A percentile compares a stretch with the other conserved stretches of the same genome.
Evolutionary conservation across 2,329 filamentous ascomycete genomes (phyloP).

Genomic region (Diaporthe vexans): DNA sequence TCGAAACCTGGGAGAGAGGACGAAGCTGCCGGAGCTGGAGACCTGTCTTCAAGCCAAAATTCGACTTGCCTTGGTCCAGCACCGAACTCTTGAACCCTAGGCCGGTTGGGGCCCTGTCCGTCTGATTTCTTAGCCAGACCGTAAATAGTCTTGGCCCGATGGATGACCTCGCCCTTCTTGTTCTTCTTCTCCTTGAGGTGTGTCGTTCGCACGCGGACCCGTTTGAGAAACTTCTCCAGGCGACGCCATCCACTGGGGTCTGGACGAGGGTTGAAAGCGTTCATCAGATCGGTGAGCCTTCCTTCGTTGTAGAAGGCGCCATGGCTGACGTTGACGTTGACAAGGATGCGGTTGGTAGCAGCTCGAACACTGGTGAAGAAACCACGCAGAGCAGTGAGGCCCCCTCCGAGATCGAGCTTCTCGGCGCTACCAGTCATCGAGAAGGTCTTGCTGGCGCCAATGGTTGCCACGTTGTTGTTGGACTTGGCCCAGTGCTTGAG

Average conservation of each 20-base stretch:
- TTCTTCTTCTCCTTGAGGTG: conserved; percentile 53
- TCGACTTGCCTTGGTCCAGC: conserved; percentile 66
- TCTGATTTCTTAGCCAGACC: conserved; percentile 54
- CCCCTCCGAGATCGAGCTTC: conserved; percentile 45
- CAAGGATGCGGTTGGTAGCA: conserved; percentile 52
- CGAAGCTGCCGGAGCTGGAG: conserved; percentile 17
- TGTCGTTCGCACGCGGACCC: conserved; percentile 54
- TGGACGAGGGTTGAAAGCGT: conserved; percentile 36
- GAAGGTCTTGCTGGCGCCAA: conserved; percentile 51
- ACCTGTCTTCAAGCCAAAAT: conserved; percentile 62
- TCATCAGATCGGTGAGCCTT: conserved; percentile 43
- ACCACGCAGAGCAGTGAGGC: conserved; percentile 51
- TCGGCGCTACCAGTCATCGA: conserved; percentile 37
- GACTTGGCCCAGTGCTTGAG: conserved; percentile 58
- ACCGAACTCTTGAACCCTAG: conserved; percentile 49
- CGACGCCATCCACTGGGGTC: conserved; percentile 32
- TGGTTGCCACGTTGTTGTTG: conserved; percentile 43
- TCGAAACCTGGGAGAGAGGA: conserved; percentile 15
- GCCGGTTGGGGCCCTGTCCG: conserved; percentile 47
- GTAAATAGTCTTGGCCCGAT: conserved; percentile 54
- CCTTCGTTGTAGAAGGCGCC: conserved; percentile 51
- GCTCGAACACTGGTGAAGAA: conserved; percentile 53
- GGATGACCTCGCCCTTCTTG: conserved; percentile 52
- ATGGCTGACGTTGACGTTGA: conserved; percentile 54
- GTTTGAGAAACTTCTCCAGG: conserved; percentile 55